Percentiles rank a stretch among this genome's conserved stretches.
phyloP scores from a whole-genome alignment of 2,329 filamentous ascomycete genomes.

The Ambrosiella beaveri region DNA sequence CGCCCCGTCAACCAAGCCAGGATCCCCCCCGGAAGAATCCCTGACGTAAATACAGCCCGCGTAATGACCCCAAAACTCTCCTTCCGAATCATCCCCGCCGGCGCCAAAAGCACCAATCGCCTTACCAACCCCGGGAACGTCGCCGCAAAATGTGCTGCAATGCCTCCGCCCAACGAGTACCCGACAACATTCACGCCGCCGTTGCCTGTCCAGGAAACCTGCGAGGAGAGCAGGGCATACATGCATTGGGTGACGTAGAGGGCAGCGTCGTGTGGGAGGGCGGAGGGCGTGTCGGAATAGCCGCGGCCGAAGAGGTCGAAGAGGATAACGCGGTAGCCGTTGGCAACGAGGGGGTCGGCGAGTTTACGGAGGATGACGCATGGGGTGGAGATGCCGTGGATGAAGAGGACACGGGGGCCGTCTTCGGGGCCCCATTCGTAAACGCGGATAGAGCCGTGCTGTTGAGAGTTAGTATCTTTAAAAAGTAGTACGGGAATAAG shows the following conservation, averaged over 20 bases:
- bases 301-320: conserved; percentile 59
- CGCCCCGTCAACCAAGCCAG: conserved; percentile 30
- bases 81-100: conserved; percentile 52
- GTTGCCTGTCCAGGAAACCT: conserved; percentile 46
- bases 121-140: conserved; percentile 54
- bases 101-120: conserved; percentile 59
- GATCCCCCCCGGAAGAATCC: conserved; percentile 34
- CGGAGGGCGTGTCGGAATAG: conserved; percentile 45
- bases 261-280: conserved; percentile 53
- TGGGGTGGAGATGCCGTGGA: conserved; percentile 74
- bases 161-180: conserved; percentile 69
- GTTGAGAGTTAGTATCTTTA: background rate
- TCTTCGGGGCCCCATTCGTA: conserved; percentile 68
- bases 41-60: conserved; percentile 36
- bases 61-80: conserved; percentile 33
- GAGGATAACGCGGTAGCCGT: conserved; percentile 64
- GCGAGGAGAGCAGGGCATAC: conserved; percentile 51
- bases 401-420: conserved; percentile 56
- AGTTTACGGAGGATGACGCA: conserved; percentile 54
- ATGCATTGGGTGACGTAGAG: conserved; percentile 60
- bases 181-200: conserved; percentile 50
- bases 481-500: background rate
- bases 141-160: conserved; percentile 56
- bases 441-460: conserved; percentile 57
- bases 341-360: conserved; percentile 46